Conservation (phyloP, 257 asterid genomes). For the Craterostigma plantagineum region DNA sequence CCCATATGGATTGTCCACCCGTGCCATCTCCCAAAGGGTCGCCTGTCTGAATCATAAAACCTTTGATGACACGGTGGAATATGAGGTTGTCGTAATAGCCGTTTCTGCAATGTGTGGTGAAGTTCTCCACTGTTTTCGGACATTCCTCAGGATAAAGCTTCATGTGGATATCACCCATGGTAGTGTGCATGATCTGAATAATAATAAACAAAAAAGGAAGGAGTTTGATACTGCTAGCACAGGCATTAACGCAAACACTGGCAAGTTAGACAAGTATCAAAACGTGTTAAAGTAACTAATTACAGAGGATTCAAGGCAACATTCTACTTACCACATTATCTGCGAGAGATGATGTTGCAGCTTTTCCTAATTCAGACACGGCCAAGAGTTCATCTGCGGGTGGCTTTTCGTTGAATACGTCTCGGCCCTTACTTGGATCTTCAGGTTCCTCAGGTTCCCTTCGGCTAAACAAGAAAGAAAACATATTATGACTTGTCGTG, state of each 20-base stretch:
- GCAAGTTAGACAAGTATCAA: background rate
- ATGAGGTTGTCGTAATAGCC: slow-evolving; percentile 93
- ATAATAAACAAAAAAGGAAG: background rate
- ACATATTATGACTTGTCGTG: no score
- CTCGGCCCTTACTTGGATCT: slow-evolving; percentile 95
- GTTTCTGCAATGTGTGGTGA: slow-evolving; percentile 89
- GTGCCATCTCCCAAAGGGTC: slow-evolving; percentile 99
- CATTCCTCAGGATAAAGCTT: slow-evolving; percentile 95
- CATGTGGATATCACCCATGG: slow-evolving; percentile 95
- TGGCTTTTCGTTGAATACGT: slow-evolving; percentile 94
- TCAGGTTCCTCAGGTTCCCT: slow-evolving; percentile 99
- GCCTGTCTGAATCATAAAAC: slow-evolving; percentile 97
- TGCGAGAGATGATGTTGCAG: slow-evolving; percentile 81
- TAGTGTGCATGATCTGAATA: slow-evolving; percentile 72
- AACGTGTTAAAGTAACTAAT: no score
- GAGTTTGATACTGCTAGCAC: no score
- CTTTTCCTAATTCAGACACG: slow-evolving; percentile 79
- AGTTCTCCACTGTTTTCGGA: slow-evolving; percentile 94
- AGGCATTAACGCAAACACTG: background rate
- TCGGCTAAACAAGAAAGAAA: slow-evolving; percentile 44
- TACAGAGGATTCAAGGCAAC: slow-evolving; percentile 1
- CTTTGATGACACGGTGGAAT: slow-evolving; percentile 93
- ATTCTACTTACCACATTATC: slow-evolving; percentile 71
- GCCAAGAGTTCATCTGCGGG: slow-evolving; percentile 92
- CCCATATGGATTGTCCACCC: slow-evolving; percentile 99